These are phyloP conservation scores for Blastobotrys petasosporus DNA, from an alignment of 1,139 yeast genomes.

Conservation along the genomic window DNA sequence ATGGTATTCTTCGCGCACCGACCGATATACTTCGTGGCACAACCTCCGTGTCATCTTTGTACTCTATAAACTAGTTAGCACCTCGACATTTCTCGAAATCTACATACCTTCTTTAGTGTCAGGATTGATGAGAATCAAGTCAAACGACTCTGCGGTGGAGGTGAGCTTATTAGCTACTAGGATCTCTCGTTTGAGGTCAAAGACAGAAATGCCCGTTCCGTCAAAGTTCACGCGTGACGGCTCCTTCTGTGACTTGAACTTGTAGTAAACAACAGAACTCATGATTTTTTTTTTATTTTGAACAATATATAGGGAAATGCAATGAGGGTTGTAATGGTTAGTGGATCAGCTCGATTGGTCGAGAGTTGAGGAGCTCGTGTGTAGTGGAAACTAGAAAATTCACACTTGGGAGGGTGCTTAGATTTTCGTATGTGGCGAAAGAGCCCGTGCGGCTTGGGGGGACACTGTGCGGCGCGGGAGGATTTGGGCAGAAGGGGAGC, in stretches of 20 bases:
- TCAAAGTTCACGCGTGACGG: conserved; percentile 81
- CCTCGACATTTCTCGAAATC: conserved; percentile 1
- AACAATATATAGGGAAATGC: neutral
- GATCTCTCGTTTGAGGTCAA: conserved; percentile 88
- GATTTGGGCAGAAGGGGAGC: no score
- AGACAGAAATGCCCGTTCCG: conserved; percentile 93
- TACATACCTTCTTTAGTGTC: conserved; percentile 56
- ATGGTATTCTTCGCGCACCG: conserved; percentile 74
- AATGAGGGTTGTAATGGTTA: no score
- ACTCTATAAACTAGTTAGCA: conserved; percentile 39
- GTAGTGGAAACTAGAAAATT: no score
- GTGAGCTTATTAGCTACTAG: conserved; percentile 75
- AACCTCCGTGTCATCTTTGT: conserved; percentile 75
- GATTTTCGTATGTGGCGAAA: no score
- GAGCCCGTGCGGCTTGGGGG: no score
- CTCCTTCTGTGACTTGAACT: conserved; percentile 77
- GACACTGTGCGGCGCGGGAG: no score
- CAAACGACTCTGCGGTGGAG: conserved; percentile 72
- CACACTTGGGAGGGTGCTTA: no score
- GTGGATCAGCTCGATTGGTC: no score
- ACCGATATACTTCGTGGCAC: conserved; percentile 85
- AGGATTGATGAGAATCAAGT: conserved; percentile 65
- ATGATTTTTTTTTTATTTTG: conserved; percentile 39
- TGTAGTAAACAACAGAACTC: conserved; percentile 88
- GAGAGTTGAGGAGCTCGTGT: no score